Evolutionary conservation across 1,284 basidiomycete genomes (phyloP).

Genomic region (Sparassis latifolia): DNA sequence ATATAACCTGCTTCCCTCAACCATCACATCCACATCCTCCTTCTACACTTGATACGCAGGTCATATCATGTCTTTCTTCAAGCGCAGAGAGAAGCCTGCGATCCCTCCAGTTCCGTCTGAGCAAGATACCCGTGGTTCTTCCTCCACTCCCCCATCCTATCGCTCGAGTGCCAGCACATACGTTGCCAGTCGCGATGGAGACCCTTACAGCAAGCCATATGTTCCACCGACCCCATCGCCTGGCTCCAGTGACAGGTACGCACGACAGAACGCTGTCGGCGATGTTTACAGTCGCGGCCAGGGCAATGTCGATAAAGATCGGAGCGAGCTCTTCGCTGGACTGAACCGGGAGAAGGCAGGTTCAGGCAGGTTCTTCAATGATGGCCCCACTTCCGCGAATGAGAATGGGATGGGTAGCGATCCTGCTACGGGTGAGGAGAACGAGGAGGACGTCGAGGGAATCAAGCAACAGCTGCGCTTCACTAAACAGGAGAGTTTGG

Average conservation of each 20-base stretch:
- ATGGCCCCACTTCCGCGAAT: conserved; percentile 35
- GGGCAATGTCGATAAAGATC: conserved; percentile 53
- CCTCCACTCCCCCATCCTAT: conserved; percentile 33
- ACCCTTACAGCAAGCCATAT: conserved; percentile 32
- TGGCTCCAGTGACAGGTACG: conserved; percentile 38
- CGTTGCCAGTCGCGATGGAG: conserved; percentile 59
- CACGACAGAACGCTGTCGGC: conserved; percentile 45
- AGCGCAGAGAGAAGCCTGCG: conserved; percentile 57
- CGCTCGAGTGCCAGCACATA: conserved; percentile 58
- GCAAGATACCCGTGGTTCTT: conserved; percentile 21
- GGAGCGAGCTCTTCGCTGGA: conserved; percentile 72
- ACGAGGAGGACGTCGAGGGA: conserved; percentile 93
- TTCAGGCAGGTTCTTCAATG: conserved; percentile 57
- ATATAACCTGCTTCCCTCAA: no score
- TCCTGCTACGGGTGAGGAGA: conserved; percentile 67
- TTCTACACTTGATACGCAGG: no score
- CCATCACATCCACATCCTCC: no score
- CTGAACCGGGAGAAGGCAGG: conserved; percentile 50
- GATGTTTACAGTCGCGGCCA: conserved; percentile 58
- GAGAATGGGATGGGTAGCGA: conserved; percentile 25
- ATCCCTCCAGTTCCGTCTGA: conserved; percentile 62
- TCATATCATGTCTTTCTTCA: conserved; percentile 66
- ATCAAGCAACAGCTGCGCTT: conserved; percentile 92
- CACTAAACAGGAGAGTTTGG: conserved; percentile 91
- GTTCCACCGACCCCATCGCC: conserved; percentile 25